These are phyloP conservation scores for Limonomyces culmigenus DNA, from an alignment of 1,284 basidiomycete genomes.

Conservation along the genomic window DNA sequence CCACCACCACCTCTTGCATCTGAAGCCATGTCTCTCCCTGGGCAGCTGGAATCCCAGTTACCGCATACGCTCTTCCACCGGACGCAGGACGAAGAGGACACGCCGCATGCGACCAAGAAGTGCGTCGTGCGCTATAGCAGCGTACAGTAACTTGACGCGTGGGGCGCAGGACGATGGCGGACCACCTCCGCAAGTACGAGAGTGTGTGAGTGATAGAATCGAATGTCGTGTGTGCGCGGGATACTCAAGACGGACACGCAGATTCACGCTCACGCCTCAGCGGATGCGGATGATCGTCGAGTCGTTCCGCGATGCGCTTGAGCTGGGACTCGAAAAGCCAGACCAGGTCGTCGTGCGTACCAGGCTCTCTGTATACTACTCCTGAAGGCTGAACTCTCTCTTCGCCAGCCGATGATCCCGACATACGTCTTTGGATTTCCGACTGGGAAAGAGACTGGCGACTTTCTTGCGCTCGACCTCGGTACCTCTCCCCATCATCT, in stretches of 20 bases:
- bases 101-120: conserved; percentile 81
- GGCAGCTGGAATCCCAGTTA: too few relatives aligned
- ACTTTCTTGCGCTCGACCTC: conserved; percentile 88
- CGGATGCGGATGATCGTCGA: conserved; percentile 96
- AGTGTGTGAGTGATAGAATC: conserved; percentile 35
- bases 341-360: conserved; percentile 78
- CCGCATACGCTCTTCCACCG: too few relatives aligned
- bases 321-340: conserved; percentile 70
- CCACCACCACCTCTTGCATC: too few relatives aligned
- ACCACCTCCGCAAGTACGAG: conserved; percentile 81
- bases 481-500: conserved; percentile 28
- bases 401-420: conserved; percentile 78
- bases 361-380: conserved; percentile 1
- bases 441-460: conserved; percentile 75
- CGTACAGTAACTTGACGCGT: conserved; percentile 8
- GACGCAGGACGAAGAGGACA: conserved; percentile 64
- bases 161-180: conserved; percentile 59
- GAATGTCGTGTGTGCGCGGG: neutral
- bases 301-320: conserved; percentile 86
- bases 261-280: conserved; percentile 79
- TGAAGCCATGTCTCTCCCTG: too few relatives aligned
- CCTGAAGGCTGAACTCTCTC: too few relatives aligned
- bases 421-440: conserved; percentile 98
- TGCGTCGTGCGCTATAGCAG: conserved; percentile 16
- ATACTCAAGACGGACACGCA: conserved; percentile 12